Evolutionary conservation across 495 filamentous ascomycete genomes (phyloP), one percentile per base, ranked within the genome.

Genomic region (Gamarada debralockiae): DNA sequence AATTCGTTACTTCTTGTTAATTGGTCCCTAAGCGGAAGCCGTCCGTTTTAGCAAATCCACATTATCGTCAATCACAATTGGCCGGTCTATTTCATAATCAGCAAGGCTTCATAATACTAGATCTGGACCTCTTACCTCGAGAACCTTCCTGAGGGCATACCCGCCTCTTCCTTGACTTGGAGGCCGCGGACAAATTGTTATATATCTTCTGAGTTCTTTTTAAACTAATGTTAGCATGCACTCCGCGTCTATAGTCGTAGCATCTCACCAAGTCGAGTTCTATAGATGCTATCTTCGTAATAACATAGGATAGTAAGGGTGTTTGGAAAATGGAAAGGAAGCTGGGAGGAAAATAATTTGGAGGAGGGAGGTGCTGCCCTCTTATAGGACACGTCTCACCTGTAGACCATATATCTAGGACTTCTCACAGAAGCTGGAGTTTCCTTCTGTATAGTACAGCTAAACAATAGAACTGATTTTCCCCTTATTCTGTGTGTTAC

Each of bases 171-270:
- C 14, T 18, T 41, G 34, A 55, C 52, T 55, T 49, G n/a, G 52
- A 48, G 34, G 31, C 45, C 21, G 34, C 44, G 36, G 34, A 31
- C 17, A 55, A 40, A 41, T 55, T 48, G 34, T 21, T 23, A 55
- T 23, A 48, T 40, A 49, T 42, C 45, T 49, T 55, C 36, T 42
- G 22, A 51, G 48, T 51, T 34, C 37, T 51, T 43, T 55, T 55
- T 18, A 55, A 55, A 55, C 52, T 22, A 55, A 55, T 55, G 18
- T 55, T 55, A 15, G 52, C 21, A 55, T 55, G 17, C n/a, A 55
- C 31, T 55, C 14, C 23, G 52, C 43, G 52, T 55, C 34, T 23
- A 55, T 55, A 21, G 22, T 55, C 52, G 43, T 48, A 55, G 52
- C 34, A 55, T 55, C 44, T 55, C 34, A 48, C 44, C 18, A 55